Evolutionary conservation across 2,329 filamentous ascomycete genomes (phyloP).

Genomic region (Ophiostoma quercus): DNA sequence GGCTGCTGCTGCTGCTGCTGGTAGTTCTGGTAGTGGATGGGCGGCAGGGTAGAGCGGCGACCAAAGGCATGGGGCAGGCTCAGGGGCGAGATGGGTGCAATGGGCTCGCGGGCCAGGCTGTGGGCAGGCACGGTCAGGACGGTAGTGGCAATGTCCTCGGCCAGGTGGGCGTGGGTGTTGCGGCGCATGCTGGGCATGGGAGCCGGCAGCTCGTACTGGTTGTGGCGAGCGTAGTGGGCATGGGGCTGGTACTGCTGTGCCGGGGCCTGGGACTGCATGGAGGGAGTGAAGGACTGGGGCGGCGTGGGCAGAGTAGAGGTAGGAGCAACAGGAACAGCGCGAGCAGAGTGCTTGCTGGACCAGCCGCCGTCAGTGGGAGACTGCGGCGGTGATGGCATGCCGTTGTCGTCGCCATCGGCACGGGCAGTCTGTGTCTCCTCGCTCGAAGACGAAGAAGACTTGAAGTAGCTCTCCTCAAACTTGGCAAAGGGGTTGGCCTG

Average conservation of each 20-base stretch:
- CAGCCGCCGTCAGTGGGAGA: conserved; percentile 22
- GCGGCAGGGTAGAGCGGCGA: conserved; percentile 17
- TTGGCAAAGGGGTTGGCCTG: conserved; percentile 18
- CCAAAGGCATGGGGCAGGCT: conserved; percentile 9
- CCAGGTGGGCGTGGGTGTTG: background rate
- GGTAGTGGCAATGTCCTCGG: conserved; percentile 21
- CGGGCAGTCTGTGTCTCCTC: background rate
- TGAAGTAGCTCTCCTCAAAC: conserved; percentile 25
- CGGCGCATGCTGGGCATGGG: conserved; percentile 10
- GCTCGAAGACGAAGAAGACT: background rate
- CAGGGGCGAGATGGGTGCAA: conserved; percentile 24
- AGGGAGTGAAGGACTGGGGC: conserved; percentile 17
- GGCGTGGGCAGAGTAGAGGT: conserved; percentile 19
- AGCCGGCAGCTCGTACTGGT: conserved; percentile 21
- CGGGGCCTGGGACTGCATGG: conserved; percentile 17
- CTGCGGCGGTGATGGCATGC: conserved; percentile 27
- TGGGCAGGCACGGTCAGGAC: conserved; percentile 23
- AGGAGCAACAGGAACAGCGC: background rate
- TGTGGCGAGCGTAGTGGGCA: conserved; percentile 8
- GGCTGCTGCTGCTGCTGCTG: conserved; percentile 15
- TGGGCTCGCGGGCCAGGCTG: conserved; percentile 14
- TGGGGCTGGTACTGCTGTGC: conserved; percentile 17
- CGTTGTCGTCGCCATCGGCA: conserved; percentile 10
- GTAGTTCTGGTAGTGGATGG: conserved; percentile 14
- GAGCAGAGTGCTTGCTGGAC: background rate